A percentile compares a stretch with the other conserved stretches of the same genome.
Conservation (phyloP, 2,329 filamentous ascomycete genomes). For the Basipetospora chlamydospora region DNA sequence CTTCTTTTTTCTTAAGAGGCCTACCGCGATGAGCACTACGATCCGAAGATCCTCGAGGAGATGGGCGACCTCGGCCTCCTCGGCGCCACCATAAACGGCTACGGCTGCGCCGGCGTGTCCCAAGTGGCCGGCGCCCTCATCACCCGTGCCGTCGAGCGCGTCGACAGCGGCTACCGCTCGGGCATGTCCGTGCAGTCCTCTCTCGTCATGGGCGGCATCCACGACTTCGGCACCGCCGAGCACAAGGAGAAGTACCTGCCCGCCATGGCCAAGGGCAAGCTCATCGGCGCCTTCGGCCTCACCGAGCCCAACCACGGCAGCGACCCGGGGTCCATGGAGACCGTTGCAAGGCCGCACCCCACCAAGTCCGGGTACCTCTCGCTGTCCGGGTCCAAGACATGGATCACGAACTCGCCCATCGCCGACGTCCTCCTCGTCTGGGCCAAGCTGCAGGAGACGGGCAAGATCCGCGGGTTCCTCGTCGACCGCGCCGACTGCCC, state of each 20-base stretch:
- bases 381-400: slow-evolving; percentile 75
- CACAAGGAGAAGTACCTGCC: slow-evolving; percentile 77
- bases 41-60: slow-evolving; percentile 70
- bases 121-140: slow-evolving; percentile 83
- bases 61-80: slow-evolving; percentile 89
- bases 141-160: slow-evolving; percentile 76
- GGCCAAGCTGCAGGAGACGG: slow-evolving; percentile 66
- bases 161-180: slow-evolving; percentile 83
- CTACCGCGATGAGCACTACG: slow-evolving; percentile 74
- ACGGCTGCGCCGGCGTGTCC: slow-evolving; percentile 76
- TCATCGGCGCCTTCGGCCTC: slow-evolving; percentile 75
- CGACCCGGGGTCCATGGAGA: slow-evolving; percentile 81
- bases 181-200: slow-evolving; percentile 91
- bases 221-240: slow-evolving; percentile 75
- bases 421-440: slow-evolving; percentile 75
- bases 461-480: slow-evolving; percentile 87
- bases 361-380: slow-evolving; percentile 70
- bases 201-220: slow-evolving; percentile 82
- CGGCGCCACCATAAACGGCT: slow-evolving; percentile 73
- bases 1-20: slow-evolving; percentile 34
- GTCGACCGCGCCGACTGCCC: slow-evolving; percentile 77
- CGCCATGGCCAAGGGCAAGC: slow-evolving; percentile 64
- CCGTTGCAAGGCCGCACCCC: slow-evolving; percentile 68
- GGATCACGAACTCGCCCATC: slow-evolving; percentile 92
- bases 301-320: slow-evolving; percentile 91